phyloP scores from a whole-genome alignment of 2,329 filamentous ascomycete species.

The Microascus cirrosus region DNA sequence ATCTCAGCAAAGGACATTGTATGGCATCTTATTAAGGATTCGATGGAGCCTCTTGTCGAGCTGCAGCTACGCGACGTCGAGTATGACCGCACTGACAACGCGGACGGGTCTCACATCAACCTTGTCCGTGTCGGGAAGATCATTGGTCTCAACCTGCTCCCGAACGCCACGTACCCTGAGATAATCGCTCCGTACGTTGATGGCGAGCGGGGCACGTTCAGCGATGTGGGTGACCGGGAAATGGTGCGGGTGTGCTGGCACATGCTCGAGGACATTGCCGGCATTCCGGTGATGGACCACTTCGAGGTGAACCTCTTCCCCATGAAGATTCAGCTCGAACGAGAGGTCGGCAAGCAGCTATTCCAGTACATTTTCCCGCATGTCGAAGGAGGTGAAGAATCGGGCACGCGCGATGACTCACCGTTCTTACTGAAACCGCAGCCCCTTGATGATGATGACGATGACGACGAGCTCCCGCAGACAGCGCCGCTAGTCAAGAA shows the following conservation, averaged over 20 bases:
- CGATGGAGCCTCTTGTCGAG: constrained; percentile 79
- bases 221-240: constrained; percentile 48
- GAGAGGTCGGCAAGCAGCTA: constrained; percentile 80
- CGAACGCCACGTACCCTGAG: constrained; percentile 85
- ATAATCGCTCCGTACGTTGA: constrained; percentile 89
- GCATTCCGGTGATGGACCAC: constrained; percentile 92
- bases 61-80: constrained; percentile 84
- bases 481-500: constrained; percentile 27
- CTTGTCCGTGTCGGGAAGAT: constrained; percentile 80
- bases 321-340: constrained; percentile 86
- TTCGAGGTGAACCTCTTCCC: constrained; percentile 93
- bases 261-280: constrained; percentile 95
- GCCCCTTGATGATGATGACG: constrained; percentile 34
- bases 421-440: constrained; percentile 44
- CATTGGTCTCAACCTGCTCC: constrained; percentile 78
- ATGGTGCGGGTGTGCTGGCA: constrained; percentile 96
- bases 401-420: constrained; percentile 43
- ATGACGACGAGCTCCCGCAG: constrained; percentile 25
- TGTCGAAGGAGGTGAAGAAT: constrained; percentile 42
- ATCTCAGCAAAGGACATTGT: constrained; percentile 92
- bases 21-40: constrained; percentile 88
- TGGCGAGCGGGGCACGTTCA: constrained; percentile 37
- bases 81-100: constrained; percentile 93
- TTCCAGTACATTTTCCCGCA: constrained; percentile 98
- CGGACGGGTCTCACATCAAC: constrained; percentile 93